Percentiles rank a stretch among this genome's conserved stretches.
Evolutionary conservation across 495 filamentous ascomycete species (phyloP).

Genomic region (Talaromyces adpressus): DNA sequence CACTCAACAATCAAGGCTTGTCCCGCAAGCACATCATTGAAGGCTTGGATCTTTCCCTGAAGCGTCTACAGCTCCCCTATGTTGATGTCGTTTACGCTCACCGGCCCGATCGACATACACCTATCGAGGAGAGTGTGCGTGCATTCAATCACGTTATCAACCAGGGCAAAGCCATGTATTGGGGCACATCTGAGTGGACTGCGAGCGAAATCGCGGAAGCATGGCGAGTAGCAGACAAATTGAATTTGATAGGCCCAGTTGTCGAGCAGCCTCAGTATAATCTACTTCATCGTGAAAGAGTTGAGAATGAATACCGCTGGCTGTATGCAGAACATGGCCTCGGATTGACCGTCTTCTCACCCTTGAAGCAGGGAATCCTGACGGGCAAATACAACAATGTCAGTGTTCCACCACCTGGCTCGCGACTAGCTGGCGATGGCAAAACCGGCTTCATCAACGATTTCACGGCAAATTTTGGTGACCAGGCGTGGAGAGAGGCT

Average conservation of each 20-base stretch:
- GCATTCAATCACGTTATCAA: constrained; percentile 78
- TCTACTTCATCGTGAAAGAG: constrained; percentile 57
- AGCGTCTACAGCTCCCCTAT: constrained; percentile 61
- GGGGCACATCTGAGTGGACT: constrained; percentile 85
- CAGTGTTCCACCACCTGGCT: constrained; percentile 1
- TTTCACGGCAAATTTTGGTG: constrained; percentile 10
- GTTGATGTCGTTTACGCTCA: constrained; percentile 82
- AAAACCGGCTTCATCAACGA: constrained; percentile 9
- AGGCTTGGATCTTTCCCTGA: constrained; percentile 55
- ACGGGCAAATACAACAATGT: constrained; percentile 67
- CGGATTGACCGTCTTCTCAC: constrained; percentile 59
- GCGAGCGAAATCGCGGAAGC: constrained; percentile 76
- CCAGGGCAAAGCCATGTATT: constrained; percentile 77
- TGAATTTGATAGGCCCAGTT: constrained; percentile 69
- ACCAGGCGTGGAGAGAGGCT: constrained; percentile 10
- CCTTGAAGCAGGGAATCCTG: constrained; percentile 55
- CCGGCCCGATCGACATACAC: constrained; percentile 72
- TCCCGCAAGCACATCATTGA: constrained; percentile 80
- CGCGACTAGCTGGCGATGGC: constrained; percentile 6
- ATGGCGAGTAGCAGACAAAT: constrained; percentile 62
- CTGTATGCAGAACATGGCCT: constrained; percentile 50
- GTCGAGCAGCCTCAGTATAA: constrained; percentile 87
- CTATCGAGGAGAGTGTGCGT: constrained; percentile 81
- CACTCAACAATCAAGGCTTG: constrained; percentile 66
- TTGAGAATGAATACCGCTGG: constrained; percentile 56